Percentiles rank a stretch among this genome's conserved stretches.
These are phyloP conservation scores for Plasmodium vivax DNA, from an alignment of 169 alveolate genomes.

Conservation along the genomic window DNA sequence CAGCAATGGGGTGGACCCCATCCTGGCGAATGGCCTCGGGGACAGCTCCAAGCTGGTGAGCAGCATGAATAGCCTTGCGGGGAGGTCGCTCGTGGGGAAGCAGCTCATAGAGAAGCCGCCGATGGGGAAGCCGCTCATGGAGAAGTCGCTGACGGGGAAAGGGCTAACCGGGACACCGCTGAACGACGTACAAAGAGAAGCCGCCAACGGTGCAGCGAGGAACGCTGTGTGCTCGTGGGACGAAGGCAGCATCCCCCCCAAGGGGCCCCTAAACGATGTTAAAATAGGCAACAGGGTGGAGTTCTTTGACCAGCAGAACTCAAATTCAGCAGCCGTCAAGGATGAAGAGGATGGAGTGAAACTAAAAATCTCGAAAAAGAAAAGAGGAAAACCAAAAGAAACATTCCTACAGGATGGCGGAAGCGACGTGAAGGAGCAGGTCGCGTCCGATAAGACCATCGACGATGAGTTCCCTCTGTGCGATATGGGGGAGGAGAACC, in stretches of 20 bases:
- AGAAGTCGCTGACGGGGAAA: background rate
- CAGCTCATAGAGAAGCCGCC: background rate
- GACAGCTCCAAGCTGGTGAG: background rate
- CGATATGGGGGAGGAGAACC: background rate
- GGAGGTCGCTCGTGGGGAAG: background rate
- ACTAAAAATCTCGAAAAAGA: conserved; percentile 11
- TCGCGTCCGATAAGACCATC: background rate
- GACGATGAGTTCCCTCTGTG: conserved; percentile 2
- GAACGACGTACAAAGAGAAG: background rate
- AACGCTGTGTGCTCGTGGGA: background rate
- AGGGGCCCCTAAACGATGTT: background rate
- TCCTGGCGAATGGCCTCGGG: background rate
- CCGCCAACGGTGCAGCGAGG: background rate
- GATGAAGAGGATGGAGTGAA: background rate
- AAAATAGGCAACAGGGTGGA: background rate
- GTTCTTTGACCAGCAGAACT: background rate
- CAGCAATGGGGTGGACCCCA: background rate
- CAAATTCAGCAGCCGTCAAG: background rate
- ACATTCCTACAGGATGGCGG: conserved; percentile 3
- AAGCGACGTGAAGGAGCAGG: background rate
- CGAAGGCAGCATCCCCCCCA: background rate
- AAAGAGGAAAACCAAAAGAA: conserved; percentile 45
- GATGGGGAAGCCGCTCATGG: background rate
- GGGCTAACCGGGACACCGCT: background rate
- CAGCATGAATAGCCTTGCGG: background rate